Evolutionary conservation across 306 rosid genomes (phyloP).

Genomic region (Phaseolus lunatus): DNA sequence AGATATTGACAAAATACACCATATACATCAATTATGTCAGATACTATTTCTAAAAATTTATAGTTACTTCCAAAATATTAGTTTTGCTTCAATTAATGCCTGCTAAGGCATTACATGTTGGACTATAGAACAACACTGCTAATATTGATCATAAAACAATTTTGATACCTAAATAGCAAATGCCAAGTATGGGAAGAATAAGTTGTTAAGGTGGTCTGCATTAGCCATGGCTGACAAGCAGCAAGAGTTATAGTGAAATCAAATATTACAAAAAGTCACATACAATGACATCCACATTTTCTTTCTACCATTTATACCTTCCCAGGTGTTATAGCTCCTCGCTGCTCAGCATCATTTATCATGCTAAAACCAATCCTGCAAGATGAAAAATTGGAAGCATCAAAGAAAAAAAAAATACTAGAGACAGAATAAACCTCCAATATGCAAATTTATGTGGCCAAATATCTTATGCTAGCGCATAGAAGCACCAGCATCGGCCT

Average conservation of each 20-base stretch:
- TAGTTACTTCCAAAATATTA: slow-evolving; percentile 6
- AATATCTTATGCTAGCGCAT: neutral
- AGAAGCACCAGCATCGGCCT: slow-evolving; percentile 12
- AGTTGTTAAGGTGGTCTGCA: slow-evolving; percentile 3
- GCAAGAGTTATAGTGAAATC: slow-evolving; percentile 12
- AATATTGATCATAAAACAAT: slow-evolving; percentile 1
- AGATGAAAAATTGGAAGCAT: slow-evolving; percentile 42
- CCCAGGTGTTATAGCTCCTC: slow-evolving; percentile 88
- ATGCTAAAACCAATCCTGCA: slow-evolving; percentile 94
- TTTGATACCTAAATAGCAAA: slow-evolving; percentile 20
- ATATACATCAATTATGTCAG: neutral
- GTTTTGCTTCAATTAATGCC: slow-evolving; percentile 4
- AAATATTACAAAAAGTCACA: slow-evolving; percentile 21
- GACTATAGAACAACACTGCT: slow-evolving; percentile 8
- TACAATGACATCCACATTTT: slow-evolving; percentile 17
- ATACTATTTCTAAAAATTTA: neutral
- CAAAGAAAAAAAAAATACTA: neutral
- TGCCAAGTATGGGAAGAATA: slow-evolving; percentile 28
- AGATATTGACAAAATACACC: slow-evolving; percentile 1
- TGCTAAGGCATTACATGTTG: neutral
- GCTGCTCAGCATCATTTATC: slow-evolving; percentile 92
- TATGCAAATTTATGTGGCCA: slow-evolving; percentile 14
- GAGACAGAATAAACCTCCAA: slow-evolving; percentile 34
- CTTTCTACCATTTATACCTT: slow-evolving; percentile 62
- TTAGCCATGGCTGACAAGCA: slow-evolving; percentile 21